These are phyloP conservation scores for Phytopythium vexans DNA, from an alignment of 352 stramenopile species.

Conservation along the genomic window DNA sequence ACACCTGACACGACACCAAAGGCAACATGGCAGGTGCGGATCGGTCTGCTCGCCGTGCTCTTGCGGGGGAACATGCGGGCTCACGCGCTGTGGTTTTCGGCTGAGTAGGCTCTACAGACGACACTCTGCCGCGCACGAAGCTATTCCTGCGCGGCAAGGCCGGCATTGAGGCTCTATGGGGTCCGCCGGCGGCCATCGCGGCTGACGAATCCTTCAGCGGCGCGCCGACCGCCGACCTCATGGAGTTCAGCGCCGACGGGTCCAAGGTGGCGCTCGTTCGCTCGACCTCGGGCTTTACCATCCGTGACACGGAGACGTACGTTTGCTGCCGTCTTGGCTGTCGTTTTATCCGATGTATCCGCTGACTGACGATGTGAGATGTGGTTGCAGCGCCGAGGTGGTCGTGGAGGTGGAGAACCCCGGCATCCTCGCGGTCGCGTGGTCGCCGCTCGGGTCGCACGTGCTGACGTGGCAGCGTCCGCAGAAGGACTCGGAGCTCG, in stretches of 20 bases:
- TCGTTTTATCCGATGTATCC: neutral
- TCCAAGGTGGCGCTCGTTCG: conserved; percentile 62
- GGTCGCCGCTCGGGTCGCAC: conserved; percentile 79
- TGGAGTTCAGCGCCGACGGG: conserved; percentile 75
- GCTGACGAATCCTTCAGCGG: conserved; percentile 44
- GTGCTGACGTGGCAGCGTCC: conserved; percentile 88
- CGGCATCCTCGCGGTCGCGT: conserved; percentile 73
- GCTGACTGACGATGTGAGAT: too few relatives aligned
- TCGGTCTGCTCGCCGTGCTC: too few relatives aligned
- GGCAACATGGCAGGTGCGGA: too few relatives aligned
- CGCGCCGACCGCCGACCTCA: conserved; percentile 45
- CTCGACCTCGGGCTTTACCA: conserved; percentile 56
- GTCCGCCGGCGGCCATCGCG: conserved; percentile 59
- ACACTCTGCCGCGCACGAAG: conserved; percentile 51
- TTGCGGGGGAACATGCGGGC: neutral
- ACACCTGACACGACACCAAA: too few relatives aligned
- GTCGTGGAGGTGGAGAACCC: conserved; percentile 62
- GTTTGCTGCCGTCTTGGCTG: neutral
- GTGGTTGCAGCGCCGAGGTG: conserved; percentile 44
- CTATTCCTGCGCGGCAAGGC: conserved; percentile 80
- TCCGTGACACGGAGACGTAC: conserved; percentile 63
- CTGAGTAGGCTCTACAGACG: neutral
- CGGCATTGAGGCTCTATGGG: conserved; percentile 77
- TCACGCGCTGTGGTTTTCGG: too few relatives aligned
- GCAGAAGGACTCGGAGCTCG: conserved; percentile 60